These are phyloP conservation scores for Drosera spatulata DNA, from an alignment of 179 eudicot genomes.

Conservation along the genomic window DNA sequence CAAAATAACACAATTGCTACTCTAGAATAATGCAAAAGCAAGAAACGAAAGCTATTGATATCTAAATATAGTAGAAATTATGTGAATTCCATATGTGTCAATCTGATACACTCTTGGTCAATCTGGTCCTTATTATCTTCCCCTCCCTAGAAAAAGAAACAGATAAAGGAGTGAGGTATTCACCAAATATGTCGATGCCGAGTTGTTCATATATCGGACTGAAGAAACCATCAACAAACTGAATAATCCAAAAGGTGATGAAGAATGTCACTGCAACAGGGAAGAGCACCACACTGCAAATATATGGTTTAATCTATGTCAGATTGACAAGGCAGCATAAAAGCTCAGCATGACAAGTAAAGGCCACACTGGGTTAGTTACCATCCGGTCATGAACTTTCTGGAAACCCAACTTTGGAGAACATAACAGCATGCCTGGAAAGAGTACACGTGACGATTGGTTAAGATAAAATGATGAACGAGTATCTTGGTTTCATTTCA, in stretches of 20 bases:
- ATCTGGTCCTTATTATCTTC: no score
- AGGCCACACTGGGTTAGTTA: constrained; percentile 12
- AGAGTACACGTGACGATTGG: constrained; percentile 1
- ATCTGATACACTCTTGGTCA: no score
- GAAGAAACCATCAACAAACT: constrained; percentile 93
- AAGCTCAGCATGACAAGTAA: neutral
- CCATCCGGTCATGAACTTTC: constrained; percentile 75
- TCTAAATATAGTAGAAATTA: no score
- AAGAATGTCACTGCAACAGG: constrained; percentile 89
- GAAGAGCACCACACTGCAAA: constrained; percentile 81
- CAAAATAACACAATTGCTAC: no score
- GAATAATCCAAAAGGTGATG: constrained; percentile 91
- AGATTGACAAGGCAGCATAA: constrained; percentile 5
- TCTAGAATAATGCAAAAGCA: no score
- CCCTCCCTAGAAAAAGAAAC: no score
- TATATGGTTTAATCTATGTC: constrained; percentile 10
- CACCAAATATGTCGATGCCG: constrained; percentile 84
- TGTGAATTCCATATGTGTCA: no score
- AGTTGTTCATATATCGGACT: constrained; percentile 73
- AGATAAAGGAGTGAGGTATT: constrained; percentile 1
- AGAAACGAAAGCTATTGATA: no score
- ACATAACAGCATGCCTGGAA: constrained; percentile 52
- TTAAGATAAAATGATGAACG: neutral
- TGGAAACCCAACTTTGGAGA: constrained; percentile 69
- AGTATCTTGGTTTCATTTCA: neutral